Evolutionary conservation across 257 asterid genomes (phyloP).

Genomic region (Primulina eburnea): DNA sequence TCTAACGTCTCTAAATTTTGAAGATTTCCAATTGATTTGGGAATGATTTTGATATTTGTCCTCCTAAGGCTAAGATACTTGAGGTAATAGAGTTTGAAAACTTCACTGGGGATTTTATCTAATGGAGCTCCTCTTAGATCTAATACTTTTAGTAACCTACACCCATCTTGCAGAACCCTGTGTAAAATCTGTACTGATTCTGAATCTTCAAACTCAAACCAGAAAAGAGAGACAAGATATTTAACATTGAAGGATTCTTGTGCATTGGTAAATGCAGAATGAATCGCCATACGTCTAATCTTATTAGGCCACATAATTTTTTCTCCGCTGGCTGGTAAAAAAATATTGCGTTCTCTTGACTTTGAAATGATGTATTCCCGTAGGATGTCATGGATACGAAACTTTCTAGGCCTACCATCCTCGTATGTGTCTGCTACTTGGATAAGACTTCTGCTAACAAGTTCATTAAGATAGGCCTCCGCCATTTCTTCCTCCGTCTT

Average conservation of each 20-base stretch:
- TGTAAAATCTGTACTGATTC: background rate
- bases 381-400: constrained; percentile 7
- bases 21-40: constrained; percentile 20
- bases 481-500: background rate
- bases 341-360: constrained; percentile 23
- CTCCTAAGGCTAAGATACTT: constrained; percentile 11
- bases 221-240: constrained; percentile 9
- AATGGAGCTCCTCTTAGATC: constrained; percentile 19
- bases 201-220: background rate
- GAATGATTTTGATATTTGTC: background rate
- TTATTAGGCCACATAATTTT: background rate
- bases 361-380: constrained; percentile 1
- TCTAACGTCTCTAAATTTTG: constrained; percentile 18
- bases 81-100: constrained; percentile 30
- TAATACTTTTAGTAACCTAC: constrained; percentile 27
- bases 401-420: background rate
- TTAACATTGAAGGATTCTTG: background rate
- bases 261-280: background rate
- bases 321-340: background rate
- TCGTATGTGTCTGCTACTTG: background rate
- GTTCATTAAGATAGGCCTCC: background rate
- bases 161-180: background rate
- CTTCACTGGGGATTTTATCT: constrained; percentile 22
- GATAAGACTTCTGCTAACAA: background rate
- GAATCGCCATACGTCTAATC: constrained; percentile 19